Conservation (phyloP, 2,329 filamentous ascomycete species). For the Cercospora nicotianae region DNA sequence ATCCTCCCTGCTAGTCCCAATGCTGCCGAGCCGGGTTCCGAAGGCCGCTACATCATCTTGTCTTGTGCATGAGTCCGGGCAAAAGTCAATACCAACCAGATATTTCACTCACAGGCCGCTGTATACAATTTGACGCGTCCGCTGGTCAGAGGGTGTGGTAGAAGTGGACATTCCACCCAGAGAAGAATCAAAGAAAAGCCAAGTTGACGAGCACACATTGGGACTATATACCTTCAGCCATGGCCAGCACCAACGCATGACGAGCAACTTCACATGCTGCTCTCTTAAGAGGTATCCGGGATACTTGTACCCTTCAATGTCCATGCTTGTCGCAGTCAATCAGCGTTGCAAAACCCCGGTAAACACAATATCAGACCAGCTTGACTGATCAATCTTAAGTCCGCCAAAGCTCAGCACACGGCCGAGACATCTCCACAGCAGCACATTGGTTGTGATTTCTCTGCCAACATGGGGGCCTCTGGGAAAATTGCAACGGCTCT, state of each 20-base stretch:
- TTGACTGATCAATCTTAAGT: not conserved
- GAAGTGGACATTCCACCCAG: not conserved
- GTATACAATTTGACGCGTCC: not conserved
- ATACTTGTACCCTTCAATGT: not conserved
- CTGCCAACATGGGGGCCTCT: not conserved
- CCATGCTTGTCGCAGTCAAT: not conserved
- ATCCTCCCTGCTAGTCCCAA: not conserved
- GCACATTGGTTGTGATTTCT: not conserved
- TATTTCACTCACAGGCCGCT: not conserved
- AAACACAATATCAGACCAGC: not conserved
- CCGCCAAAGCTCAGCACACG: not conserved
- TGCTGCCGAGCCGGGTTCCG: not conserved
- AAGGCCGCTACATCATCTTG: not conserved
- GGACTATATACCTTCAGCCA: not conserved
- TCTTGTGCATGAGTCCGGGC: not conserved
- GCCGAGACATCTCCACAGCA: not conserved
- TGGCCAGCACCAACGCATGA: not conserved
- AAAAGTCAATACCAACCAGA: not conserved
- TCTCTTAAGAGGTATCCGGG: not conserved
- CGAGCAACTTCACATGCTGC: not conserved
- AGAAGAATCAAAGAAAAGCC: not conserved
- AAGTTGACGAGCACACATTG: not conserved
- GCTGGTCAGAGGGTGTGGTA: not conserved
- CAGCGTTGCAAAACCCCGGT: not conserved
- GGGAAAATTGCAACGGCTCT: not conserved